phyloP scores from a whole-genome alignment of 805 yeast species.

The Schizosaccharomyces japonicus region DNA sequence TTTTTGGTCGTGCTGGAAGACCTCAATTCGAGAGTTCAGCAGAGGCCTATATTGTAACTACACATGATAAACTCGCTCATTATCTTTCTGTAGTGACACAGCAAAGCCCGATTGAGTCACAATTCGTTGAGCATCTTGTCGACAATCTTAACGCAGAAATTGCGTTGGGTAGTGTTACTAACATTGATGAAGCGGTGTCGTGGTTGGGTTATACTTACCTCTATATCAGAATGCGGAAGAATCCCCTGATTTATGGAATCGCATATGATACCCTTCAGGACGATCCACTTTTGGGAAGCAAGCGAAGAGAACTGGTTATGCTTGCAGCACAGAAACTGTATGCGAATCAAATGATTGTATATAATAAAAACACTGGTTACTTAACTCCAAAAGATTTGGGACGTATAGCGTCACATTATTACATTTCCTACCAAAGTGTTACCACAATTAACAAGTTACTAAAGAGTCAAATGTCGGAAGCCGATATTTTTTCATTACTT shows the following conservation, averaged over 20 bases:
- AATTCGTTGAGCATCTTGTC: constrained; percentile 47
- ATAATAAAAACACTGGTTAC: constrained; percentile 61
- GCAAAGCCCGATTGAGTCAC: constrained; percentile 89
- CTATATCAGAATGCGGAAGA: constrained; percentile 80
- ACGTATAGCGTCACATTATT: constrained; percentile 82
- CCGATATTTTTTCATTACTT: constrained; percentile 68
- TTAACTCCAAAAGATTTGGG: constrained; percentile 76
- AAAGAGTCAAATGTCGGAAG: constrained; percentile 70
- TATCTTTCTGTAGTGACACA: constrained; percentile 74
- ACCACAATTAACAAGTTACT: constrained; percentile 73
- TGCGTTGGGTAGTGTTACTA: constrained; percentile 83
- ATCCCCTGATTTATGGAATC: constrained; percentile 79
- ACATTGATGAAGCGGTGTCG: constrained; percentile 75
- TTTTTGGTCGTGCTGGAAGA: constrained; percentile 97
- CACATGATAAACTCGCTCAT: constrained; percentile 59
- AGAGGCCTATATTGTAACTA: constrained; percentile 73
- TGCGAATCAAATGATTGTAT: constrained; percentile 73
- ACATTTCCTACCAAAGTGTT: constrained; percentile 57
- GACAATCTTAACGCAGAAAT: constrained; percentile 94
- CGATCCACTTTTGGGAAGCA: constrained; percentile 56
- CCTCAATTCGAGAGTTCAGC: constrained; percentile 88
- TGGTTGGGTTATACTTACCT: constrained; percentile 97
- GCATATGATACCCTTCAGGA: constrained; percentile 64
- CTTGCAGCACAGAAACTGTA: constrained; percentile 70
- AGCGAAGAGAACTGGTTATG: constrained; percentile 51